phyloP scores from a whole-genome alignment of 2,329 filamentous ascomycete species.

The Tolypocladium ophioglossoides region DNA sequence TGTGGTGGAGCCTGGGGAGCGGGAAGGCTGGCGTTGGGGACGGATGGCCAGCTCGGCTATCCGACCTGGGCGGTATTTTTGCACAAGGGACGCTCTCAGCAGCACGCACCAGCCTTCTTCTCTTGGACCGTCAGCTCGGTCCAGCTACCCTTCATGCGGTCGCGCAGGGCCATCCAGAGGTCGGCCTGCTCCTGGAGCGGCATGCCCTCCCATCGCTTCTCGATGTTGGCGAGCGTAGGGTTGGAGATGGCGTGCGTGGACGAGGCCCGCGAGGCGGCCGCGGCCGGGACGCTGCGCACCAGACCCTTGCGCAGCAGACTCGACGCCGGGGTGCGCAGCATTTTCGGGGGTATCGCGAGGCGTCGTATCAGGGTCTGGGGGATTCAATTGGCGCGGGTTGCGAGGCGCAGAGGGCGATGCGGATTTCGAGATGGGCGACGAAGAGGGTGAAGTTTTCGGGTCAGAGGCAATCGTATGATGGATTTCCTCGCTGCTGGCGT shows the following conservation, averaged over 20 bases:
- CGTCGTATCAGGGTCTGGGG: constrained; percentile 8
- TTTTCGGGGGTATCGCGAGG: constrained; percentile 21
- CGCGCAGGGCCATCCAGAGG: constrained; percentile 94
- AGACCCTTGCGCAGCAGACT: constrained; percentile 40
- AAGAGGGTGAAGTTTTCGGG: constrained; percentile 12
- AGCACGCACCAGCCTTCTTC: constrained; percentile 89
- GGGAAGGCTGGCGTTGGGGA: constrained; percentile 6
- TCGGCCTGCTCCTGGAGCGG: constrained; percentile 98
- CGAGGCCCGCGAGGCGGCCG: constrained; percentile 40
- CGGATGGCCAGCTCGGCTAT: constrained; percentile 12
- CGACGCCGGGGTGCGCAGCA: constrained; percentile 45
- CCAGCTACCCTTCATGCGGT: constrained; percentile 99
- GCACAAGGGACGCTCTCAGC: constrained; percentile 1
- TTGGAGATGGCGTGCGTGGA: constrained; percentile 93
- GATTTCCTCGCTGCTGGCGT: constrained; percentile 5
- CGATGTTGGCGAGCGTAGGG: constrained; percentile 93
- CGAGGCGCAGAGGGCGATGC: constrained; percentile 2
- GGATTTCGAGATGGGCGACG: constrained; percentile 10
- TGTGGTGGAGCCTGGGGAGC: constrained; percentile 4
- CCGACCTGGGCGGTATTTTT: constrained; percentile 23
- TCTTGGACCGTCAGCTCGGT: constrained; percentile 88
- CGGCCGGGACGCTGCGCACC: constrained; percentile 31
- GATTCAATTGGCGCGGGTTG: constrained; percentile 23
- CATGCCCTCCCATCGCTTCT: constrained; percentile 99
- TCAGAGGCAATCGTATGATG: constrained; percentile 19